Percentiles rank a stretch among this genome's conserved stretches.
phyloP scores from a whole-genome alignment of 2,329 filamentous ascomycete species.

The Penicillium sp. region DNA sequence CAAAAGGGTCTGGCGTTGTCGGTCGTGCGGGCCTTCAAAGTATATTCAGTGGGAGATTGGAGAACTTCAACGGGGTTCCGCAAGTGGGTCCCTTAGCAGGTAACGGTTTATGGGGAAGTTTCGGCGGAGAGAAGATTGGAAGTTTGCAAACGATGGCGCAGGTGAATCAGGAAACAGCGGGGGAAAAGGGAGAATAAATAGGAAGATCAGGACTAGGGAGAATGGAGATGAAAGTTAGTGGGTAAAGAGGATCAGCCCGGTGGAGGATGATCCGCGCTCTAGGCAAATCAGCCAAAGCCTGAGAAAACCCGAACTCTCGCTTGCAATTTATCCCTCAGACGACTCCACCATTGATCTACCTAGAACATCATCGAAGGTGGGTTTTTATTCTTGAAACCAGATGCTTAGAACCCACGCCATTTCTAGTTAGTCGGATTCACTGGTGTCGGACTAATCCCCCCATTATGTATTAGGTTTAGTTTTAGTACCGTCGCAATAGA shows the following conservation, averaged over 20 bases:
- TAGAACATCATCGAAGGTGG: not conserved
- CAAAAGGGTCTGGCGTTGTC: not conserved
- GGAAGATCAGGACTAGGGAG: slow-evolving; percentile 1
- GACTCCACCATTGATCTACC: not conserved
- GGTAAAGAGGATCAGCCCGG: slow-evolving; percentile 17
- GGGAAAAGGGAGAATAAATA: not conserved
- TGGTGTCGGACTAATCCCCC: not conserved
- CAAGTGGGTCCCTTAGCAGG: not conserved
- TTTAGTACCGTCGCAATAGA: not conserved
- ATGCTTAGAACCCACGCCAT: not conserved
- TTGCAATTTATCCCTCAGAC: not conserved
- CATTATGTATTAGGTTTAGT: not conserved
- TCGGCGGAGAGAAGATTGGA: not conserved
- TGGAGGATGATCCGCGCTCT: slow-evolving; percentile 25
- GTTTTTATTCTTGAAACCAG: not conserved
- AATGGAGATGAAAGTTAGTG: slow-evolving; percentile 6
- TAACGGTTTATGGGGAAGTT: not conserved
- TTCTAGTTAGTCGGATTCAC: not conserved
- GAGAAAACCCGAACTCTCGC: not conserved
- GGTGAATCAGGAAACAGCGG: not conserved
- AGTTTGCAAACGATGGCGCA: not conserved
- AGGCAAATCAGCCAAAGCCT: slow-evolving; percentile 4
- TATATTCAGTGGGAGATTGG: not conserved
- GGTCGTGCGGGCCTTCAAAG: slow-evolving; percentile 1
- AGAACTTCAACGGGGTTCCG: not conserved